Base-by-base conservation (phyloP, 2,329 filamentous ascomycete genomes). In the Talaromyces islandicus region DNA sequence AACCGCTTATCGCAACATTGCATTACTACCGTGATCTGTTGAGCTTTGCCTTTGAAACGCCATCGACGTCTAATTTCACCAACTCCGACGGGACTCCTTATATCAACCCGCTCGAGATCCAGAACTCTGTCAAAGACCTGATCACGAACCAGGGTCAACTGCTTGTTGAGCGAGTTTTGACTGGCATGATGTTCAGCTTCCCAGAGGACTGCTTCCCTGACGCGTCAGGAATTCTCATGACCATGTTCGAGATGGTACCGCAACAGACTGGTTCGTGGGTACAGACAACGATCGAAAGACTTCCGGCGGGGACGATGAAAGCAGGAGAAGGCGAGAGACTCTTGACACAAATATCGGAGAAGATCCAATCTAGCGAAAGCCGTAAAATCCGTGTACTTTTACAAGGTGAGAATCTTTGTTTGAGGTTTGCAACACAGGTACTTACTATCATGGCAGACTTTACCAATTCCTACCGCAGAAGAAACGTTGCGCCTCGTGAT, bases 171-270 rank as follows among this genome's bases (percentile, higher is more conserved):
- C 89, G 92, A 64, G 88, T 96, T 60, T 83, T 99, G 78, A 94
- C 92, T 1, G 94, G 94, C 62, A 96, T 99, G 92, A 97, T 99
- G 93, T 97, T 97, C 73, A 95, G 89, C 0, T 99, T 99, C 77
- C 95, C 94, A 0, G 86, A 90, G 50, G 94, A 97, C 73, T 97
- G 92, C 77, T 96, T 97, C 70, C 88, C 92, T 0, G 94, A 99
- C 71, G 92, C 92, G 17, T 96, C 91, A 54, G 92, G 92, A 4
- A 91, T 96, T n/a, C 78, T 99, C 57, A 85, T 99, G 62, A 88
- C 88, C 3, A 81, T 97, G 64, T 96, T 99, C 71, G 89, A 96
- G 73, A 79, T 97, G 46, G 80, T 95, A 70, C 94, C 94, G 0
- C 80, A 85, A 58, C 84, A 94, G 70, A 91, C 92, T 14, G 86